Evolutionary conservation across 495 filamentous ascomycete species (phyloP).

Genomic region (Umbilicaria muhlenbergii): DNA sequence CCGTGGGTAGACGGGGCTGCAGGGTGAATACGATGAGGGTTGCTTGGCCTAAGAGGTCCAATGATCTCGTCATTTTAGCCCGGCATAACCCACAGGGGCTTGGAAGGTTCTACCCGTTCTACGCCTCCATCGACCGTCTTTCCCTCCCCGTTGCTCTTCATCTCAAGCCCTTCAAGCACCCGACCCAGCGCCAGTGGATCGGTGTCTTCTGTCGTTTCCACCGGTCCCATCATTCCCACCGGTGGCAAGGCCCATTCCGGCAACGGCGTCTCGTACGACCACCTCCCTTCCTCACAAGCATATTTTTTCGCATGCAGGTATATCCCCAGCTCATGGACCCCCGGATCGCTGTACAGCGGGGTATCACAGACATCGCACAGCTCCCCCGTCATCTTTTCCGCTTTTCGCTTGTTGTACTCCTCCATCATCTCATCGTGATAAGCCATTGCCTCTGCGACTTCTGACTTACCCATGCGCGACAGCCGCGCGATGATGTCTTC

Average conservation of each 20-base stretch:
- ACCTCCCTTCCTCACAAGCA: constrained; percentile 60
- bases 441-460: constrained; percentile 74
- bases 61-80: neutral
- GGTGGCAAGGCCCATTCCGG: constrained; percentile 81
- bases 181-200: constrained; percentile 9
- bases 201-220: constrained; percentile 8
- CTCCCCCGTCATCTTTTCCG: constrained; percentile 82
- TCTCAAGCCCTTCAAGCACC: neutral
- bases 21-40: no score
- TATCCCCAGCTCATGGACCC: constrained; percentile 74
- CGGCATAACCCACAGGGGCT: neutral
- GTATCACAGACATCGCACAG: constrained; percentile 69
- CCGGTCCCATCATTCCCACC: constrained; percentile 23
- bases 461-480: constrained; percentile 82
- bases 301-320: constrained; percentile 88
- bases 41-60: no score
- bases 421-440: constrained; percentile 90
- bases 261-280: constrained; percentile 74
- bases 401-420: constrained; percentile 67
- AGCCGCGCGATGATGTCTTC: constrained; percentile 78
- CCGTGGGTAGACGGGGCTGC: no score
- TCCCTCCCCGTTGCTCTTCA: neutral
- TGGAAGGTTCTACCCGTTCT: neutral
- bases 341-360: constrained; percentile 83
- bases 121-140: neutral